Percentiles rank a stretch among this genome's conserved stretches.
Evolutionary conservation across 2,329 filamentous ascomycete genomes (phyloP).

Genomic region (Byssothecium circinans): DNA sequence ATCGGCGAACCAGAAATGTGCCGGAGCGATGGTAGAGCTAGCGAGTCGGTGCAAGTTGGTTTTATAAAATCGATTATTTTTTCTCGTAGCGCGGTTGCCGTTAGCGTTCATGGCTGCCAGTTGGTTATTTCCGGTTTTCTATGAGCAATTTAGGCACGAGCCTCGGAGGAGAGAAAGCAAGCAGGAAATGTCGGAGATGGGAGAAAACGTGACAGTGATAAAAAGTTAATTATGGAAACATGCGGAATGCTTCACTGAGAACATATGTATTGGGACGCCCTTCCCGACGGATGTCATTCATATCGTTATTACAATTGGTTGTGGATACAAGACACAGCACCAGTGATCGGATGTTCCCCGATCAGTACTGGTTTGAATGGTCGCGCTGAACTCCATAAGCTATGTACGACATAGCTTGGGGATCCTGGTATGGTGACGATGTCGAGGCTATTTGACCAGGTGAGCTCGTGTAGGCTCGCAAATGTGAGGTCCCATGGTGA

Average conservation of each 20-base stretch:
- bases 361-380: conserved; percentile 22
- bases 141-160: no score
- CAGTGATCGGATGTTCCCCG: neutral
- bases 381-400: conserved; percentile 16
- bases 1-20: neutral
- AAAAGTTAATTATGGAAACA: neutral
- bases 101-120: no score
- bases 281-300: neutral
- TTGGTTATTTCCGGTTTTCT: no score
- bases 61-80: neutral
- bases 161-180: neutral
- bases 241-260: neutral
- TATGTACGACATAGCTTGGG: conserved; percentile 14
- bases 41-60: neutral
- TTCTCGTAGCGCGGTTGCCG: neutral
- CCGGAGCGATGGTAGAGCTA: neutral
- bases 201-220: neutral
- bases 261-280: neutral
- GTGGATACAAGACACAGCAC: neutral
- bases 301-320: neutral
- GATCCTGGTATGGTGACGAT: conserved; percentile 22
- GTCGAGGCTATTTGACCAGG: conserved; percentile 14
- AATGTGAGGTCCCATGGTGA: conserved; percentile 13
- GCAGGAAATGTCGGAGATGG: no score
- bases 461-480: conserved; percentile 11